Conservation (phyloP, 805 yeast genomes). For the Lipomyces anomalus region DNA sequence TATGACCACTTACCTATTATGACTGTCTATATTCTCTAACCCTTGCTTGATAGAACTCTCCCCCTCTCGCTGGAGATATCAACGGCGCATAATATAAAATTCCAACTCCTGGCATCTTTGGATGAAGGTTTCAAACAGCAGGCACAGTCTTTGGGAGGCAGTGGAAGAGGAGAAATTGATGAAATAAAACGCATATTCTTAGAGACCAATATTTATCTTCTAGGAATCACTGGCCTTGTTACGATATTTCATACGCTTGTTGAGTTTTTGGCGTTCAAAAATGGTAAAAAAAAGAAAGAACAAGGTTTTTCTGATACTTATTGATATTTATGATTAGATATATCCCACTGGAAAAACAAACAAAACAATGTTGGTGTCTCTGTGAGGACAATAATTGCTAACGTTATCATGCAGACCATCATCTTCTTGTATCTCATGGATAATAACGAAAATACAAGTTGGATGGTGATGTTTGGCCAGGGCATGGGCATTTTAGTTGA, state of each 20-base stretch:
- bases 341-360: constrained; percentile 39
- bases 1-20: neutral
- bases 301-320: constrained; percentile 1
- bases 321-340: constrained; percentile 27
- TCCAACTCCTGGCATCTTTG: constrained; percentile 31
- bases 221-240: constrained; percentile 34
- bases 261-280: constrained; percentile 41
- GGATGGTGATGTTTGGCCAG: constrained; percentile 36
- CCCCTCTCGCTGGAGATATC: constrained; percentile 32
- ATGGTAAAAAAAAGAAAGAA: constrained; percentile 6
- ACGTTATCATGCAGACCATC: constrained; percentile 38
- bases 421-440: constrained; percentile 38
- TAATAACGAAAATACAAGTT: constrained; percentile 38
- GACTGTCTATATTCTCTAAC: neutral
- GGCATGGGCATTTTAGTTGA: constrained; percentile 39
- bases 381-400: constrained; percentile 38
- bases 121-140: constrained; percentile 33
- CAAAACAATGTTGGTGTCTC: constrained; percentile 40
- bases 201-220: constrained; percentile 37
- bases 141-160: constrained; percentile 22
- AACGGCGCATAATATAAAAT: constrained; percentile 32
- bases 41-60: constrained; percentile 11
- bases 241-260: constrained; percentile 37
- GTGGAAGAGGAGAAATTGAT: constrained; percentile 36
- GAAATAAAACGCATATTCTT: constrained; percentile 34